Evolutionary conservation across 176 grass and related monocot genomes (phyloP).

Genomic region (Puccinellia tenuiflora): DNA sequence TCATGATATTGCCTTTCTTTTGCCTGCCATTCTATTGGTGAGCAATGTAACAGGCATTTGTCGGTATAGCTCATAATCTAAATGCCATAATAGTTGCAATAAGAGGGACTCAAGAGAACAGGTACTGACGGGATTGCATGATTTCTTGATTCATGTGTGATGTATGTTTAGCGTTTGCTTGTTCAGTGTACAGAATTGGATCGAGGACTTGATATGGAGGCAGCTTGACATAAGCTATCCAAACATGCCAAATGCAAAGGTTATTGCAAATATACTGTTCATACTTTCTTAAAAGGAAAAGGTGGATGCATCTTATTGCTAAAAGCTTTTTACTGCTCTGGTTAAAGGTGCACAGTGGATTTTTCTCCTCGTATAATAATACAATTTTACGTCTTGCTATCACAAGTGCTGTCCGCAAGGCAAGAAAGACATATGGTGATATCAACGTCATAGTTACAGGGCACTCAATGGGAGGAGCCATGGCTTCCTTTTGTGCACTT

Average conservation of each 20-base stretch:
- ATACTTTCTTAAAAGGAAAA: neutral
- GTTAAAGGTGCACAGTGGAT: conserved; percentile 58
- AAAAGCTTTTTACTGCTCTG: conserved; percentile 7
- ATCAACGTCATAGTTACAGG: conserved; percentile 47
- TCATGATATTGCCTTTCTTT: neutral
- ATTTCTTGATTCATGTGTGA: neutral
- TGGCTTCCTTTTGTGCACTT: conserved; percentile 63
- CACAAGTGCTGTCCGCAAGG: conserved; percentile 40
- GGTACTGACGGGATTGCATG: conserved; percentile 33
- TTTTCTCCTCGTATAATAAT: conserved; percentile 64
- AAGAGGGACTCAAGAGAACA: conserved; percentile 97
- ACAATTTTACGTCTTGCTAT: conserved; percentile 45
- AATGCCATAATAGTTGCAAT: conserved; percentile 73
- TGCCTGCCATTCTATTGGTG: neutral
- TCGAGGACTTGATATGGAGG: conserved; percentile 79
- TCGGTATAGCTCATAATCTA: conserved; percentile 51
- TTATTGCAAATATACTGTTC: neutral
- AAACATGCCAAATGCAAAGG: conserved; percentile 63
- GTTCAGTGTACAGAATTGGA: conserved; percentile 81
- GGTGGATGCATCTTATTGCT: neutral
- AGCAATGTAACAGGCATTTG: conserved; percentile 11
- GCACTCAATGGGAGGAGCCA: conserved; percentile 67
- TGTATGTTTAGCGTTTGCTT: conserved; percentile 13
- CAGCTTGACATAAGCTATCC: conserved; percentile 93
- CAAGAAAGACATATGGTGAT: conserved; percentile 38